Evolutionary conservation across 805 yeast species (phyloP), one percentile per base, ranked within the genome.

Genomic region (Kodamaea neixiangensis): DNA sequence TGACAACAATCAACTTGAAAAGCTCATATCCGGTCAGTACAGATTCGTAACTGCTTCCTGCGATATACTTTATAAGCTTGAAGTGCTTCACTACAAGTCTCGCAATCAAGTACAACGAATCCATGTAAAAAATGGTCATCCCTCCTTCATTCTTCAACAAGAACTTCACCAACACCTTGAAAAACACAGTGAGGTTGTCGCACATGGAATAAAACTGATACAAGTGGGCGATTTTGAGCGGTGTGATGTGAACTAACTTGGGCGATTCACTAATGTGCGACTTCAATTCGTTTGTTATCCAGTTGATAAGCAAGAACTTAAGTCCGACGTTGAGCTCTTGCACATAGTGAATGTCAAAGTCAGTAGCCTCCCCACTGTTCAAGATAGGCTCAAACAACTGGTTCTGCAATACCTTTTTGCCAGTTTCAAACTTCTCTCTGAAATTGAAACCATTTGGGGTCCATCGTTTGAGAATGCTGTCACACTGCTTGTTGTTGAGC

Each of bases 391-490:
- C 51, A 19, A 48, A 15, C 44, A 75, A 62, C 35, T 52, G 72
- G 35, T 37, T 48, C 52, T 58, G 71, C 60, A 67, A 65, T 46
- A 64, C 60, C 55, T 57, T 58, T 62, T 55, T 73, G 22, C 68
- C 77, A 54, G 66, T 63, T 38, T 78, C 73, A 54, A 77, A 77
- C 46, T 68, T 72, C 11, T 58, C 62, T 15, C 62, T 58, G 41
- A 66, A 68, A 47, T 64, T 58, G 38, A 64, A 62, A 1, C 65
- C 66, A 35, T 69, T 66, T 1, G 63, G 55, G 1, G 67, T 60
- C 75, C 84, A 75, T 51, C 79, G 80, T 54, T 76, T 77, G 47
- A 84, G 64, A 11, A 83, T 78, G 66, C 78, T 77, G 47, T 79
- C 78, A 37, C 82, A 79, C 55, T 85, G 86, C 51, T 76, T 76